Percentiles rank a stretch among this genome's conserved stretches.
These are phyloP conservation scores for Arthrobotrys sphaeroides DNA, from an alignment of 2,329 filamentous ascomycete genomes.

Conservation along the genomic window DNA sequence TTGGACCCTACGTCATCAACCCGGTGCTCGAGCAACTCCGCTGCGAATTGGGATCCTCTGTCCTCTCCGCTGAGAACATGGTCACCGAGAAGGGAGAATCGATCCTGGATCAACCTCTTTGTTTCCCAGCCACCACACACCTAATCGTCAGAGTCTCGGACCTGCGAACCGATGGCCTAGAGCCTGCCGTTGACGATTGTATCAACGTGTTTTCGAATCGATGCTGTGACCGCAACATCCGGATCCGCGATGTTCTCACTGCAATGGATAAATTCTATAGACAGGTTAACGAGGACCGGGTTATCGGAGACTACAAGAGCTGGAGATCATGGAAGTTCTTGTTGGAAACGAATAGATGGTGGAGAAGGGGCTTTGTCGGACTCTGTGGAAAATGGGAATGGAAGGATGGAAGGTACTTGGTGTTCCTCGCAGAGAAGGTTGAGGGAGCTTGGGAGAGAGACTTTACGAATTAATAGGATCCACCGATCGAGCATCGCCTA, in stretches of 20 bases:
- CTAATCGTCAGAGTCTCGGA: conserved; percentile 29
- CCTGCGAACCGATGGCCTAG: conserved; percentile 37
- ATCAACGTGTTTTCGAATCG: conserved; percentile 38
- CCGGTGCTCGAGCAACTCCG: conserved; percentile 30
- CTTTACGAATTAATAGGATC: conserved; percentile 36
- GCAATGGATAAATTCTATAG: conserved; percentile 48
- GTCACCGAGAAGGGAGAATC: conserved; percentile 20
- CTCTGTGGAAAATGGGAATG: conserved; percentile 42
- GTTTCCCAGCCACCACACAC: conserved; percentile 29
- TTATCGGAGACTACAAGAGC: conserved; percentile 41
- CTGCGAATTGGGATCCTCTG: conserved; percentile 26
- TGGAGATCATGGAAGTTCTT: conserved; percentile 49
- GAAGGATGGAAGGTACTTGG: conserved; percentile 37
- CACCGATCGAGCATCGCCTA: background rate
- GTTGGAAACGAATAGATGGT: conserved; percentile 51
- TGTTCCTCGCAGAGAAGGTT: conserved; percentile 31
- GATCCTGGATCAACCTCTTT: conserved; percentile 35
- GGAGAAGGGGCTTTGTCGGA: conserved; percentile 39
- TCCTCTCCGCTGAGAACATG: conserved; percentile 7
- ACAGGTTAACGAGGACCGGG: conserved; percentile 41
- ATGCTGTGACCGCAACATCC: conserved; percentile 39
- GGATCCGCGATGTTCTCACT: conserved; percentile 24
- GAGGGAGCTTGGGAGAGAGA: conserved; percentile 50
- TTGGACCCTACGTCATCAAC: conserved; percentile 45
- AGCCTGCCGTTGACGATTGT: conserved; percentile 33